phyloP scores from a whole-genome alignment of 2,329 filamentous ascomycete species.

The Calonectria pseudoreteaudii region DNA sequence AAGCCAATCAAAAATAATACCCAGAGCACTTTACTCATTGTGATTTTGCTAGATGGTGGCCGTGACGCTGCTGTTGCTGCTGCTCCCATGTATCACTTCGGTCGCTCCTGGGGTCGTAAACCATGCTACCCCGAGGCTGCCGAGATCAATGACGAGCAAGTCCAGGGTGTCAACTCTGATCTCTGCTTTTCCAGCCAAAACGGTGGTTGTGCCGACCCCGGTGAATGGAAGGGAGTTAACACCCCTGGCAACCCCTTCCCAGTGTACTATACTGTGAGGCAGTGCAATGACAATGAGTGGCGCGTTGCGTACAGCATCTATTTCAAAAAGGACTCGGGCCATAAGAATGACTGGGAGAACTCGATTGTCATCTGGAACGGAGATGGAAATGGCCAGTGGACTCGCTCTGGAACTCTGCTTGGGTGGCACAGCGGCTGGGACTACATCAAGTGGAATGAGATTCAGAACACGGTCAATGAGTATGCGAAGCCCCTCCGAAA shows the following conservation, averaged over 20 bases:
- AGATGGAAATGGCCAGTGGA: slow-evolving; percentile 28
- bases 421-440: slow-evolving; percentile 7
- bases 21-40: not conserved
- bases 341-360: slow-evolving; percentile 41
- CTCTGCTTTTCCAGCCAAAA: slow-evolving; percentile 12
- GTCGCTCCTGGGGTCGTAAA: slow-evolving; percentile 12
- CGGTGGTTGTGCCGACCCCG: slow-evolving; percentile 15
- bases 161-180: slow-evolving; percentile 10
- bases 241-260: slow-evolving; percentile 24
- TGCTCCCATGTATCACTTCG: slow-evolving; percentile 21
- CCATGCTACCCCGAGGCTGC: slow-evolving; percentile 21
- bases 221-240: slow-evolving; percentile 17
- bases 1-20: not conserved
- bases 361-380: slow-evolving; percentile 34
- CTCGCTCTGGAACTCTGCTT: slow-evolving; percentile 23
- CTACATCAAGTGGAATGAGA: slow-evolving; percentile 31
- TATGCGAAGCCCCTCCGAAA: not conserved
- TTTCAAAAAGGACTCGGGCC: slow-evolving; percentile 41
- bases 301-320: slow-evolving; percentile 40
- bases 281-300: slow-evolving; percentile 32
- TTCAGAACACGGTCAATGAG: slow-evolving; percentile 37
- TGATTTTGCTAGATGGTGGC: not conserved
- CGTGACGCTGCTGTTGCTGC: slow-evolving; percentile 14
- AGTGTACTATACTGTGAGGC: slow-evolving; percentile 28
- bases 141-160: slow-evolving; percentile 5